Conservation (phyloP, 192 early-diverging fungal species). For the Linnemannia zychae region DNA sequence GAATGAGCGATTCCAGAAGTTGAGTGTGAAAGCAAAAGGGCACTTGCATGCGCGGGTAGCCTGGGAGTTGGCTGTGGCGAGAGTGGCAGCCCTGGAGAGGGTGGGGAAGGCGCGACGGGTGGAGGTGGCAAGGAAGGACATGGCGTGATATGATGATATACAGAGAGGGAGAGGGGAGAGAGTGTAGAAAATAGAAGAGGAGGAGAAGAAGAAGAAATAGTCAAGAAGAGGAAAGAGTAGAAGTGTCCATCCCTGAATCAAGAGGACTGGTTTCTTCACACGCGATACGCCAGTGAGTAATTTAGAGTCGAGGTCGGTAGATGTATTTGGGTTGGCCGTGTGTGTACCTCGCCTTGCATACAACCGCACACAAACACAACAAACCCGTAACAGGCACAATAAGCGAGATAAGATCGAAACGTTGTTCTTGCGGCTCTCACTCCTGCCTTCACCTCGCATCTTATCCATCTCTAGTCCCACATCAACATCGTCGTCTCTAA, state of each 20-base stretch:
- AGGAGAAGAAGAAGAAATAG: background rate
- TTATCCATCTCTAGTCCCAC: conserved; percentile 2
- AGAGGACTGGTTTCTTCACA: background rate
- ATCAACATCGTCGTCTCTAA: background rate
- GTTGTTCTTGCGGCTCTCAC: background rate
- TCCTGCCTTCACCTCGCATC: background rate
- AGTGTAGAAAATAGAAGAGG: conserved; percentile 3
- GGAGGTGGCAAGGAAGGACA: conserved; percentile 48
- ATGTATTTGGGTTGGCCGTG: background rate
- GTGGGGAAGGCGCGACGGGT: conserved; percentile 44
- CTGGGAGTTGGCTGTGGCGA: conserved; percentile 42
- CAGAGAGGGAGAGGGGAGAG: background rate
- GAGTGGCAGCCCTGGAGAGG: conserved; percentile 37
- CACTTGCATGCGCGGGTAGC: conserved; percentile 51
- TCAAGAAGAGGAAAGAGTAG: background rate
- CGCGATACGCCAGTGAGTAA: background rate
- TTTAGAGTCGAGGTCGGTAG: background rate
- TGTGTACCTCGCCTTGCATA: background rate
- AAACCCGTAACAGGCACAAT: background rate
- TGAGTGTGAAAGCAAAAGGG: background rate
- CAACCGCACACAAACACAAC: background rate
- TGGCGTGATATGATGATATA: background rate
- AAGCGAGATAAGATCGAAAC: background rate
- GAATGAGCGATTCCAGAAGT: background rate
- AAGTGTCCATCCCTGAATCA: background rate